A percentile compares a stretch with the other conserved stretches of the same genome.
These are phyloP conservation scores for Coniochaeta hoffmannii DNA, from an alignment of 2,329 filamentous ascomycete species.

Conservation along the genomic window DNA sequence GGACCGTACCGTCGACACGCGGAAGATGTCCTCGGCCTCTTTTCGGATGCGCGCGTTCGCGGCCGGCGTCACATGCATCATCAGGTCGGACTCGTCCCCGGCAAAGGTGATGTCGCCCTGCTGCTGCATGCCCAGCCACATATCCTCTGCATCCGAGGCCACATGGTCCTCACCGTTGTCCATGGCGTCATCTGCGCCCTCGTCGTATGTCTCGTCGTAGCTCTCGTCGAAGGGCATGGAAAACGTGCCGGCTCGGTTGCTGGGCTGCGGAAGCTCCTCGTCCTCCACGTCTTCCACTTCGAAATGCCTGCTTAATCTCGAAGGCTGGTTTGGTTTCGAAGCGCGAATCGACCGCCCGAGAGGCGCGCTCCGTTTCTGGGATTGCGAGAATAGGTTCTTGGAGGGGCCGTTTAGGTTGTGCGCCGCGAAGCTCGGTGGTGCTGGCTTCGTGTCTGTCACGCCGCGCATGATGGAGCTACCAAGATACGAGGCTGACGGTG, in stretches of 20 bases:
- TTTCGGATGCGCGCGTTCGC: conserved; percentile 43
- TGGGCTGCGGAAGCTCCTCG: conserved; percentile 21
- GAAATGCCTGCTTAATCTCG: conserved; percentile 41
- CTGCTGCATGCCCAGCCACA: conserved; percentile 21
- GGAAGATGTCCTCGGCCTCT: conserved; percentile 50
- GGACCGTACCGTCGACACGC: conserved; percentile 41
- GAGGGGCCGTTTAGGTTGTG: conserved; percentile 18
- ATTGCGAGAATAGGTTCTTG: conserved; percentile 31
- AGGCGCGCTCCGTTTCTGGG: conserved; percentile 31
- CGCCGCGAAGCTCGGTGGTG: conserved; percentile 23
- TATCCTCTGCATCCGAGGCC: conserved; percentile 17
- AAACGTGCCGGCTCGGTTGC: conserved; percentile 20
- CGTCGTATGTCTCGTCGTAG: conserved; percentile 34
- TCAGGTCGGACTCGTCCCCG: conserved; percentile 41
- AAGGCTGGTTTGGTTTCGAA: conserved; percentile 29
- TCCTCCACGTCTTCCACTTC: conserved; percentile 26
- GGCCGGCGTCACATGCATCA: conserved; percentile 49
- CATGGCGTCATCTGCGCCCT: conserved; percentile 27
- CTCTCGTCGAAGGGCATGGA: conserved; percentile 26
- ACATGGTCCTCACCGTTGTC: conserved; percentile 23
- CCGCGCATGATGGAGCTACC: conserved; percentile 46
- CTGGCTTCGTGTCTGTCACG: conserved; percentile 11
- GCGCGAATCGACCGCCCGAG: conserved; percentile 40
- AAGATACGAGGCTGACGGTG: conserved; percentile 46
- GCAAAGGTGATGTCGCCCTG: conserved; percentile 21